Conservation (phyloP, 192 early-diverging fungal genomes). For the Diversispora eburnea region DNA sequence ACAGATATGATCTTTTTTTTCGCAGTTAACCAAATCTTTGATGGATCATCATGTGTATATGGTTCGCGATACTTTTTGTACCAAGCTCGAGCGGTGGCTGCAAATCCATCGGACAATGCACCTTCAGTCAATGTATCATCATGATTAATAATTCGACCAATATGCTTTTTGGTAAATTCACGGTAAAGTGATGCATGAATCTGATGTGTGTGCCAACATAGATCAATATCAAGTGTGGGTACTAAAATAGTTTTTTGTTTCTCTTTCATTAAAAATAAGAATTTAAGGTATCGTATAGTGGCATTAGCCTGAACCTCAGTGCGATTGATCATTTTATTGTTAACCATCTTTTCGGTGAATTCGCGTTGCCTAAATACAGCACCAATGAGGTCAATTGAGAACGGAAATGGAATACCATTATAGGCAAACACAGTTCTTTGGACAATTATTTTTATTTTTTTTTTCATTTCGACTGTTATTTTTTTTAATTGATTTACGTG, state of each 20-base stretch:
- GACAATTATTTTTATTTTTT: slow-evolving; percentile 30
- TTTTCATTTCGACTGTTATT: not conserved
- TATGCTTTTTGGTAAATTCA: no score
- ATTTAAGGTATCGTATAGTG: not conserved
- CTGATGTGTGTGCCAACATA: no score
- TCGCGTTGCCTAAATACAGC: slow-evolving; percentile 49
- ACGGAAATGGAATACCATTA: slow-evolving; percentile 33
- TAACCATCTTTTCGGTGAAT: slow-evolving; percentile 37
- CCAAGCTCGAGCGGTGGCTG: no score
- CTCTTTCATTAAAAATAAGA: no score
- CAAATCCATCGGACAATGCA: not conserved
- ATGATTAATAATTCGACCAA: not conserved
- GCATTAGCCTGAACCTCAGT: not conserved
- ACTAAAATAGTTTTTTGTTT: no score
- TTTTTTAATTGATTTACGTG: not conserved
- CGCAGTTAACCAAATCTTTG: not conserved
- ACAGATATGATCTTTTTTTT: not conserved
- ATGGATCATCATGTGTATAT: not conserved
- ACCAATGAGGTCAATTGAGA: slow-evolving; percentile 38
- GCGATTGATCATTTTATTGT: not conserved
- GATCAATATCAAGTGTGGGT: no score
- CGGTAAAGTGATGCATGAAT: no score
- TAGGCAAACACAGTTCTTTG: slow-evolving; percentile 34
- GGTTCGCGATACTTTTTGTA: not conserved
- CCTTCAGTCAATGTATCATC: not conserved